Evolutionary conservation across 192 early-diverging fungal genomes (phyloP).

Genomic region (Mortierella claussenii): DNA sequence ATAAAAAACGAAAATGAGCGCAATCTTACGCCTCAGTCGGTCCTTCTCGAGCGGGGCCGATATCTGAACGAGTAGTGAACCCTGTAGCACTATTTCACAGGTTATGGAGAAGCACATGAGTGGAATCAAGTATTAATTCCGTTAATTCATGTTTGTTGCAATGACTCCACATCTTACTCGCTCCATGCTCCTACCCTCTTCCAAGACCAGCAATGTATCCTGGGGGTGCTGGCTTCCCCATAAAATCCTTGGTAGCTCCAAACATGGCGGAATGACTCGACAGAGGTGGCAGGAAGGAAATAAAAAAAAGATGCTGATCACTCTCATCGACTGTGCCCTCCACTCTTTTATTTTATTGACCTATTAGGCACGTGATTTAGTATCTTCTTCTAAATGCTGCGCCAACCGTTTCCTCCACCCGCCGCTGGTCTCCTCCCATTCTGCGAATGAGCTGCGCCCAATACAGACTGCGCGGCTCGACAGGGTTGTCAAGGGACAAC

Average conservation of each 20-base stretch:
- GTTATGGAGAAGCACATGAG: background rate
- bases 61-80: conserved; percentile 98
- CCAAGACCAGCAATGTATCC: conserved; percentile 98
- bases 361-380: no score
- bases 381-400: no score
- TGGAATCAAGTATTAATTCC: background rate
- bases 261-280: conserved; percentile 55
- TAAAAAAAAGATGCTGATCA: background rate
- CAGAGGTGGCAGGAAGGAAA: background rate
- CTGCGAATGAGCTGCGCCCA: no score
- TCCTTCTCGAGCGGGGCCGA: conserved; percentile 93
- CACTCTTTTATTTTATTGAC: no score
- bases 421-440: no score
- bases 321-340: no score
- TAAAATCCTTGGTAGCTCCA: conserved; percentile 84
- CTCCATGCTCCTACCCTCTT: no score
- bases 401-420: no score
- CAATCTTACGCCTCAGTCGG: conserved; percentile 56
- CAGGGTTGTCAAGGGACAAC: no score
- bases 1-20: background rate
- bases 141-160: background rate
- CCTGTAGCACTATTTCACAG: conserved; percentile 79
- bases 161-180: no score
- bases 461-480: no score
- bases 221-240: conserved; percentile 92